Evolutionary conservation across 441 rosid species (phyloP), one percentile per base, ranked within the genome.

Genomic region (Populus hybrid): DNA sequence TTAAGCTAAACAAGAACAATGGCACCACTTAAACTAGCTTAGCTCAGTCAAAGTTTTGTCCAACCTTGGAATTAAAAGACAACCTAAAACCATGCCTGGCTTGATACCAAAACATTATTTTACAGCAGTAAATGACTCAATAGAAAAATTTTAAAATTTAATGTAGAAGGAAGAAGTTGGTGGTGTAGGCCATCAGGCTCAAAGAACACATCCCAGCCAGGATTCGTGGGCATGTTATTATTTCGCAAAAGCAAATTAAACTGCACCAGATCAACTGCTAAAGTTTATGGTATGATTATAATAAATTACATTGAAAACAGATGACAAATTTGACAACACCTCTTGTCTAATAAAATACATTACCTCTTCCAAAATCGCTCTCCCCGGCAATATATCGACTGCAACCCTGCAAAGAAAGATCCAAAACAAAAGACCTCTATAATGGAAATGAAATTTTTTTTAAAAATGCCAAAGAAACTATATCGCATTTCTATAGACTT

Each of bases 341-440:
- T 30, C 34, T 10, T 40, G 40, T 42, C 14, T 65, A 78, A n/a
- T 21, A 61, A 76, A 77, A 50, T 74, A 79, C 54, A 77, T 78
- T 92, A 93, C 99, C 97, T 79, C 90, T 77, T 76, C 92, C 91
- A 83, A 87, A 87, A 83, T 85, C 86, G 50, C 70, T 85, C 82
- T 93, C 95, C 68, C 87, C 86, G 12, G 81, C 82, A 76, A 84
- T 86, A 73, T 88, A 93, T 69, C 88, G 89, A 86, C 95, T 89
- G 84, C 97, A 97, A 84, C 97, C 97, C 99, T 95, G 91, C 84
- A 83, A 72, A 78, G 72, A 64, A 75, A 79, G 30, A 80, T 73
- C 65, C 72, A 78, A 1, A 70, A 77, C 12, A 32, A n/a, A 69
- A 68, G 20, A 67, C 36, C 64, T 46, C 32, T 66, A 50, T 72